A percentile compares a stretch with the other conserved stretches of the same genome.
Conservation (phyloP, 768 basidiomycete genomes). For the Podaxis sp. region DNA sequence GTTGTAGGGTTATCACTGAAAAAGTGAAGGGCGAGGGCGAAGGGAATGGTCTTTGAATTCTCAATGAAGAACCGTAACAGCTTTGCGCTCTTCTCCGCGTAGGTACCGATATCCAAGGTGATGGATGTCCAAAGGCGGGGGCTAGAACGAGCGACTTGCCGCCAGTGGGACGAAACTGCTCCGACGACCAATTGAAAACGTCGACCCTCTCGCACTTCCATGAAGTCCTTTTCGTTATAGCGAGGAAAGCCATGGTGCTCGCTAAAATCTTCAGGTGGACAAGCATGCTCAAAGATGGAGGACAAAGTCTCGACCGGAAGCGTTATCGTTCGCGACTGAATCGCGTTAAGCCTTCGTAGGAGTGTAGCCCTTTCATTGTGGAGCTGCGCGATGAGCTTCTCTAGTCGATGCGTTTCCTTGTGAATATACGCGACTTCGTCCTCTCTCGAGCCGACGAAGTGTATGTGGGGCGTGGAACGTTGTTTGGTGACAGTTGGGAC, state of each 20-base stretch:
- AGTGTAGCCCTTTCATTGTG: conserved; percentile 1
- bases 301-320: background rate
- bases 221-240: background rate
- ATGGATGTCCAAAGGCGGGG: background rate
- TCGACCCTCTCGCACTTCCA: background rate
- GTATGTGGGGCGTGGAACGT: background rate
- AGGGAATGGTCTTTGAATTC: background rate
- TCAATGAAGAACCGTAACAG: background rate
- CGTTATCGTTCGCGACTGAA: background rate
- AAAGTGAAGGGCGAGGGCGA: background rate
- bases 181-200: background rate
- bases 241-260: background rate
- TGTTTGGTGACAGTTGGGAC: background rate
- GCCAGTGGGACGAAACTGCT: conserved; percentile 6
- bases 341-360: background rate
- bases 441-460: background rate
- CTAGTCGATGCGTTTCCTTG: background rate
- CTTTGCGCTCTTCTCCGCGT: background rate
- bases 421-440: background rate
- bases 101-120: background rate
- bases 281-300: background rate
- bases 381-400: background rate
- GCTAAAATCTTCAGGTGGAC: background rate
- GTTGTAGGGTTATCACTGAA: background rate
- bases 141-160: background rate